Evolutionary conservation across 164 flowering plant species (phyloP), one percentile per base, ranked within the genome.

Genomic region (Warburgia ugandensis): DNA sequence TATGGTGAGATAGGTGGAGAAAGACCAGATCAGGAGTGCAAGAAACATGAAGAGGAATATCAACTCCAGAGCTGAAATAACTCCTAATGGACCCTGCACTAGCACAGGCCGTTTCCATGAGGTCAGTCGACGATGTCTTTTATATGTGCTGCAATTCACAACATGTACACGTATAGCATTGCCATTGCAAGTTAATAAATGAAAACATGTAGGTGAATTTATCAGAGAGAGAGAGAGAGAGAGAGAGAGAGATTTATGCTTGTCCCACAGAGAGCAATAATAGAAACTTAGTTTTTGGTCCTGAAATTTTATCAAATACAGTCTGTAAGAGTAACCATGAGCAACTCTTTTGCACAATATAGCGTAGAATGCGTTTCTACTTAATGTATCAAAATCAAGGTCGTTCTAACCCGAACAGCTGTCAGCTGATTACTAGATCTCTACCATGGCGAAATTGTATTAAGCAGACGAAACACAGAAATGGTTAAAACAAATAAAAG

Each of bases 31-130:
- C 35, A 80, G 59, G 31, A 88, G 86, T 5, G 79, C 80, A 4
- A 85, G 52, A 54, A 88, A 88, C 84, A 83, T 78, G 48, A 47
- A 6, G 33, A 83, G 61, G 44, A 83, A 70, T 35, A 63, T 53
- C 3, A 83, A 44, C 66, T 88, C 94, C 26, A 58, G 69, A 45
- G 65, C 43, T 0, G 81, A 67, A 43, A 88, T 80, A 19, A 83
- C 67, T 29, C 97, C 97, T 12, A 88, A 60, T 0, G 97, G 89
- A 0, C 94, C 97, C 56, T 70, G 79, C 45, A 79, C 79, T 0
- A 85, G 55, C 53, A 74, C 50, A 12, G 94, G 84, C 31, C 63
- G 59, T 46, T 55, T 76, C 82, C 75, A 71, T 26, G 10, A 26
- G 20, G 38, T 29, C 0, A 41, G 26, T 11, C 28, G 38, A 42